Evolutionary conservation across 164 flowering plant species (phyloP), one percentile per base, ranked within the genome.

Genomic region (Vitis rotundifolia): DNA sequence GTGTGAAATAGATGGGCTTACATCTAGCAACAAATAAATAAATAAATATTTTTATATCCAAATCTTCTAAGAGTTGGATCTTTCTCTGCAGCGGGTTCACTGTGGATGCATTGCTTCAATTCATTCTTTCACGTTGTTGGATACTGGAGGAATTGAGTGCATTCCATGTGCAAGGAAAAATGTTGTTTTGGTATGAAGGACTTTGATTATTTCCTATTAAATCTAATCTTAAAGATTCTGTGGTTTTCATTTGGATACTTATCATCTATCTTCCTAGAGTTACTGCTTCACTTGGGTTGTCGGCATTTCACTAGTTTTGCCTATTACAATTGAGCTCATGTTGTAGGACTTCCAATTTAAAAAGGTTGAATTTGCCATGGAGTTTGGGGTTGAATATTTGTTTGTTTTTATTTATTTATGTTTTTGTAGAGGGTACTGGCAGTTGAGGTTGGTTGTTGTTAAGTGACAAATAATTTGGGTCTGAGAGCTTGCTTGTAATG

Each of bases 121-220:
- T 67, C 85, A 87, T 75, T 65, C 83, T 67, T 88, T 80, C 71
- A 71, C 80, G 15, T 77, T 89, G 64, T 67, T 94, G 81, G 99
- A 94, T 84, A 86, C 86, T 78, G 97, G 99, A 66, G 99, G 99
- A 66, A 80, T 94, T 57, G 91, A 86, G 60, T 94, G 99, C 78
- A 68, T 86, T 65, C 19, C 82, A 48, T 94, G 99, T 75, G 87
- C 94, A 28, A 84, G 81, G 77, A 94, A 85, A 81, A 87, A 80
- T 70, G 47, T 78, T 55, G 52, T 78, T 64, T 64, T 75, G 93
- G 97, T 91, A 79, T 75, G 89, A 11, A 57, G 59, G 15, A 56
- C 5, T 58, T 59, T 44, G 26, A 26, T 49, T 70, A 22, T 71
- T 50, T 44, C 18, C 15, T 22, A 22, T 22, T 22, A 22, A 22